phyloP scores from a whole-genome alignment of 1,139 yeast genomes.

The Blastobotrys elegans region DNA sequence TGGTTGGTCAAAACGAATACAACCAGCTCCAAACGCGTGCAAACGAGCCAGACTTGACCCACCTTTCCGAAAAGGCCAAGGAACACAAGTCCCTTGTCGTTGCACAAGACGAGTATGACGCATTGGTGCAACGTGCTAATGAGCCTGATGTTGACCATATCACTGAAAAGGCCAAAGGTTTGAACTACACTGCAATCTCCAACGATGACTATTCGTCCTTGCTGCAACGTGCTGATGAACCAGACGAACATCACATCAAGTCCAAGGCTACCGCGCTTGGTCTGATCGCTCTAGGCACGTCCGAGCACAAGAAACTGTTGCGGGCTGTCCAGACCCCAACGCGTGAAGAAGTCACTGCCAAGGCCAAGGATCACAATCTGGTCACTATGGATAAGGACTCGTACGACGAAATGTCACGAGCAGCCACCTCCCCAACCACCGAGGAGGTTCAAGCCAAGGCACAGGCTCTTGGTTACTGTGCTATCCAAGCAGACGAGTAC shows the following conservation, averaged over 20 bases:
- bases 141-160: slow-evolving; percentile 25
- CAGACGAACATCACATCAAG: slow-evolving; percentile 28
- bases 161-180: slow-evolving; percentile 18
- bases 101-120: slow-evolving; percentile 23
- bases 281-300: slow-evolving; percentile 26
- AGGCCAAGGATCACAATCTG: slow-evolving; percentile 22
- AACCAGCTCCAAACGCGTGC: slow-evolving; percentile 30
- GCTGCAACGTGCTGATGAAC: slow-evolving; percentile 19
- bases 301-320: slow-evolving; percentile 25
- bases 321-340: slow-evolving; percentile 21
- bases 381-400: slow-evolving; percentile 23
- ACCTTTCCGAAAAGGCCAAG: slow-evolving; percentile 36
- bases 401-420: slow-evolving; percentile 20
- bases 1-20: slow-evolving; percentile 26
- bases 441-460: slow-evolving; percentile 17
- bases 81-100: slow-evolving; percentile 23
- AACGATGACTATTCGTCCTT: slow-evolving; percentile 28
- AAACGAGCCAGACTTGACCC: slow-evolving; percentile 35
- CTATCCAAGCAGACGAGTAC: slow-evolving; percentile 38
- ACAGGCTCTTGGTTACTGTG: slow-evolving; percentile 35
- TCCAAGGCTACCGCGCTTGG: slow-evolving; percentile 34
- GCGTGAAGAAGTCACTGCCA: slow-evolving; percentile 25
- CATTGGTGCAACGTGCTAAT: slow-evolving; percentile 21
- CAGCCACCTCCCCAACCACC: slow-evolving; percentile 15
- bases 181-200: slow-evolving; percentile 46